These are phyloP conservation scores for Yamadazyma triangularis DNA, from an alignment of 1,139 yeast species.

Conservation along the genomic window DNA sequence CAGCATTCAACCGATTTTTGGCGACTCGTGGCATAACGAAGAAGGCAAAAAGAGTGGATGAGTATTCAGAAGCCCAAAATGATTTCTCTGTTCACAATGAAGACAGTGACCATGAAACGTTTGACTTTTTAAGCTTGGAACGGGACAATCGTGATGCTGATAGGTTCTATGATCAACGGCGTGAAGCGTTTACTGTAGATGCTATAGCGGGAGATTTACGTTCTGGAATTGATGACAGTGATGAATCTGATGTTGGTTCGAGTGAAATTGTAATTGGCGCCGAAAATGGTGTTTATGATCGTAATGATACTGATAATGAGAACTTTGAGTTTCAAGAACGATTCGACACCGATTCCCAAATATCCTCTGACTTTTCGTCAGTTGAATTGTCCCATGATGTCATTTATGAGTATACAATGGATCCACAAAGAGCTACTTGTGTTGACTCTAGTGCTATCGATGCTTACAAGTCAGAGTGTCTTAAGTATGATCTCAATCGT, in stretches of 20 bases:
- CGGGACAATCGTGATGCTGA: constrained; percentile 20
- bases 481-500: background rate
- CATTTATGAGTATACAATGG: background rate
- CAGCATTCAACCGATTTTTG: constrained; percentile 4
- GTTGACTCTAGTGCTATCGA: background rate
- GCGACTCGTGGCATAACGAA: constrained; percentile 6
- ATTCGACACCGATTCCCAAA: background rate
- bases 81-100: no score
- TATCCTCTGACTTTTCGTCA: background rate
- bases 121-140: constrained; percentile 11
- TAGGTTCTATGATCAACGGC: constrained; percentile 19
- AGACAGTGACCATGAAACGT: no score
- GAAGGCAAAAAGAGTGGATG: no score
- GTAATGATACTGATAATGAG: background rate
- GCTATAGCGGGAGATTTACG: no score
- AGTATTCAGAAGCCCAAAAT: no score
- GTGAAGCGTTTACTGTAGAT: constrained; percentile 9
- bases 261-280: background rate
- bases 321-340: no score
- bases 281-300: background rate
- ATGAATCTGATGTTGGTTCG: background rate
- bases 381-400: background rate
- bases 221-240: background rate
- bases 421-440: background rate
- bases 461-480: background rate